Conservation (phyloP, 192 early-diverging fungal genomes). For the Coemansia sp. region DNA sequence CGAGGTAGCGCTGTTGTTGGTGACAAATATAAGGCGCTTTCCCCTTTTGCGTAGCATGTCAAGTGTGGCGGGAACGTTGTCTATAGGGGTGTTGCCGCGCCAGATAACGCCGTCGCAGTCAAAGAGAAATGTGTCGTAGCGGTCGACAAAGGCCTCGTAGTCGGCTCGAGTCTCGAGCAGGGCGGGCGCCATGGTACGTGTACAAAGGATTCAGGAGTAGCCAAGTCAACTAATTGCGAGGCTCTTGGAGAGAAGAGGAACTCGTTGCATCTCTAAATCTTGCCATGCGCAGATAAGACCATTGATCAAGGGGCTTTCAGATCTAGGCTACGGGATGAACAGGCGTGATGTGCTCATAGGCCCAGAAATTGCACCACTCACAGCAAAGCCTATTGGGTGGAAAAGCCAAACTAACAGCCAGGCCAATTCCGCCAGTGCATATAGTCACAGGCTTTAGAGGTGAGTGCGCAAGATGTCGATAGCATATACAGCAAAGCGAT, state of each 20-base stretch:
- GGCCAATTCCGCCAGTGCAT: slow-evolving; percentile 25
- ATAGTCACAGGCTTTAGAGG: slow-evolving; percentile 3
- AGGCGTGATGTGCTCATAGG: slow-evolving; percentile 6
- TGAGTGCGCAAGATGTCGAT: background rate
- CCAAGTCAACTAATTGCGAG: background rate
- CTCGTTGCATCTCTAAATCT: too few relatives aligned
- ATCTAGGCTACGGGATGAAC: background rate
- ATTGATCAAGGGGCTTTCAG: background rate
- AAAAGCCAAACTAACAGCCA: background rate
- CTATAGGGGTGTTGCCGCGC: slow-evolving; percentile 70
- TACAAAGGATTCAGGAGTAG: background rate
- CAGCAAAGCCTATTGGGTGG: slow-evolving; percentile 15
- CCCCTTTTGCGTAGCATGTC: slow-evolving; percentile 69
- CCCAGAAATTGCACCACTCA: slow-evolving; percentile 2
- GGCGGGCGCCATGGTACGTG: slow-evolving; percentile 16
- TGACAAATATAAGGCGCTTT: slow-evolving; percentile 93
- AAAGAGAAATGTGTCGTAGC: slow-evolving; percentile 89
- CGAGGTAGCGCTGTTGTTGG: slow-evolving; percentile 95
- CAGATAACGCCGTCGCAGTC: slow-evolving; percentile 99
- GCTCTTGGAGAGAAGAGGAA: background rate
- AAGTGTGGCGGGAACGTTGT: slow-evolving; percentile 69
- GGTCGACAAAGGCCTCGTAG: slow-evolving; percentile 64
- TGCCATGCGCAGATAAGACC: background rate
- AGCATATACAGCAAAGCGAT: background rate
- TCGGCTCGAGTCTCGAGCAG: slow-evolving; percentile 31